Evolutionary conservation across 129 eudicot genomes (phyloP).

Genomic region (Artemisia annua): DNA sequence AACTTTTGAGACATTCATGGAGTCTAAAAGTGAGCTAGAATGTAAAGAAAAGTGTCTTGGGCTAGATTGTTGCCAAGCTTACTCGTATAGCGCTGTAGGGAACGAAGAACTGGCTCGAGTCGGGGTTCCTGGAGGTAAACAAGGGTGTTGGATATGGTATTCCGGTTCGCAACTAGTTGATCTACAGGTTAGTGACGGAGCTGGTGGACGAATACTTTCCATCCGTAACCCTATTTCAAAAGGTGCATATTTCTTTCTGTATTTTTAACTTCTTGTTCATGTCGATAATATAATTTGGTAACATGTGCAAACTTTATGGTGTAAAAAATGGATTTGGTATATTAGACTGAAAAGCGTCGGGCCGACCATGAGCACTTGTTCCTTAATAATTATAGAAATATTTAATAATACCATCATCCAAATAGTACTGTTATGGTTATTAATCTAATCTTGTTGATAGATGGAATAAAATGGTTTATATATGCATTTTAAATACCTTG

Average conservation of each 20-base stretch:
- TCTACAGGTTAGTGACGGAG: slow-evolving; percentile 31
- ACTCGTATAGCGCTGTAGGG: slow-evolving; percentile 27
- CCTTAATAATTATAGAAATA: no score
- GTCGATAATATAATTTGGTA: no score
- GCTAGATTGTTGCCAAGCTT: slow-evolving; percentile 45
- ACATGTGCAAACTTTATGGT: no score
- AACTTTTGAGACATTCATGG: slow-evolving; percentile 39
- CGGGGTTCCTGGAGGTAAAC: slow-evolving; percentile 36
- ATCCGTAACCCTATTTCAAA: slow-evolving; percentile 29
- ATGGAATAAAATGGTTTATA: no score
- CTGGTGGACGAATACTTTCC: slow-evolving; percentile 23
- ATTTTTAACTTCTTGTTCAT: background rate
- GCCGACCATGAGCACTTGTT: no score
- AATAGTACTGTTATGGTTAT: no score
- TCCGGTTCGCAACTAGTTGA: slow-evolving; percentile 36
- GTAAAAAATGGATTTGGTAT: no score
- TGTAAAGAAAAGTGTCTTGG: slow-evolving; percentile 44
- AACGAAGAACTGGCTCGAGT: slow-evolving; percentile 23
- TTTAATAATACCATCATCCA: no score
- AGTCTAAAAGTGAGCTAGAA: slow-evolving; percentile 24
- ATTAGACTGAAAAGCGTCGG: no score
- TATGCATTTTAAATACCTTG: no score
- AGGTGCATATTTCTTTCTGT: slow-evolving; percentile 8
- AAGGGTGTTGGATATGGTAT: slow-evolving; percentile 46
- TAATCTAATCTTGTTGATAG: no score